A percentile compares a stretch with the other conserved stretches of the same genome.
These are phyloP conservation scores for Papilionanthe hybrid DNA, from an alignment of 116 monocot species.

Conservation along the genomic window DNA sequence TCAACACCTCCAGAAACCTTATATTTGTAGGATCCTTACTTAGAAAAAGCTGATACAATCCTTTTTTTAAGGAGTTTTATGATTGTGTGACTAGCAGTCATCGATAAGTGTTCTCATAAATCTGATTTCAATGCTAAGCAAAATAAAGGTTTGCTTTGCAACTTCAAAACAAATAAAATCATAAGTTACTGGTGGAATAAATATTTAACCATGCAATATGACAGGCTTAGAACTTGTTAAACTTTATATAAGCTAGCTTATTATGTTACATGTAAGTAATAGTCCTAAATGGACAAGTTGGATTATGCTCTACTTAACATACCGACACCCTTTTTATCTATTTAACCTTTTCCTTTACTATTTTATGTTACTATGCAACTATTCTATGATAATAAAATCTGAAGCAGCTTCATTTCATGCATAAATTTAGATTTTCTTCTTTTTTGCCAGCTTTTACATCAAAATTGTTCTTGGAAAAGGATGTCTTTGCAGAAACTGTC, in stretches of 20 bases:
- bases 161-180: background rate
- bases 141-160: background rate
- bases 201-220: background rate
- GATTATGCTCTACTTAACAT: background rate
- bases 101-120: background rate
- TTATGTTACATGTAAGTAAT: background rate
- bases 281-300: background rate
- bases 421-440: background rate
- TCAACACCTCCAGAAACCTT: background rate
- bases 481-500: slow-evolving; percentile 24
- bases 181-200: background rate
- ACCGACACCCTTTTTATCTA: background rate
- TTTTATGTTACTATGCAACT: background rate
- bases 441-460: slow-evolving; percentile 37
- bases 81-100: background rate
- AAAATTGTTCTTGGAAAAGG: slow-evolving; percentile 20
- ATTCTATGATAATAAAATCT: background rate
- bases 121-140: background rate
- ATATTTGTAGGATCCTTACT: background rate
- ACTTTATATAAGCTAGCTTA: background rate
- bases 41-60: background rate
- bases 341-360: background rate
- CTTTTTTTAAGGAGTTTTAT: background rate
- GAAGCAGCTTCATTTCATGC: background rate
- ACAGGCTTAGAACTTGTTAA: background rate